Base-by-base conservation (phyloP, 2,329 filamentous ascomycete genomes). In the Fusarium piperis region DNA sequence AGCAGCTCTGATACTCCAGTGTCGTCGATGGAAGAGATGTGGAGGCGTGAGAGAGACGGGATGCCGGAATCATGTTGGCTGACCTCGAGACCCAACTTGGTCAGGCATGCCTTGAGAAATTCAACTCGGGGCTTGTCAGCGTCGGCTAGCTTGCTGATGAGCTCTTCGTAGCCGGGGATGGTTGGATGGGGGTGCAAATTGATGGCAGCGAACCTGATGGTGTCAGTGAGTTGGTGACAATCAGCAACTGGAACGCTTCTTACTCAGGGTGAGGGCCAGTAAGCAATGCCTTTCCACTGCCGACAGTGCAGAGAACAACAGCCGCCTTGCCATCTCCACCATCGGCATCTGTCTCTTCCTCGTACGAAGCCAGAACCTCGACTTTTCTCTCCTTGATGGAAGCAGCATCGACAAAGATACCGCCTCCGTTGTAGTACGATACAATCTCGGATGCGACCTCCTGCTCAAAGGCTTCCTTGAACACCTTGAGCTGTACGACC, bases 261-360 rank as follows among this genome's bases (percentile, higher is more conserved):
- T 67, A 97, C 93, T 99, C 96, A 58, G 95, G 95, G 85, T 99
- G 96, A 39, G 94, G 93, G 0, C 95, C 94, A 1, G 93, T 97
- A 18, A 99, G 82, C 7, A 98, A 82, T 1, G 90, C 94, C 39
- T 89, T 89, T 2, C 96, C 96, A 48, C 94, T 89, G 1, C 94
- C 95, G 48, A 97, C 87, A 69, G 91, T 93, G 77, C 94, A 93
- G 77, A 94, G 94, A 1, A 99, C 89, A 4, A 97, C 86, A 0
- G 96, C 95, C 2, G 95, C 94, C 33, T 90, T 88, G 2, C 89
- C 90, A 44, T 89, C 85, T 1, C 94, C 94, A 0, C 92, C 87
- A 60, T 97, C 91, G 4, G 98, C 93, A 73, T 92, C 89, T 13
- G 97, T 80, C 15, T 91, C 85, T 36, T 94, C 92, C 0, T 87